phyloP scores from a whole-genome alignment of 2,329 filamentous ascomycete species.

The Claviceps africana region DNA sequence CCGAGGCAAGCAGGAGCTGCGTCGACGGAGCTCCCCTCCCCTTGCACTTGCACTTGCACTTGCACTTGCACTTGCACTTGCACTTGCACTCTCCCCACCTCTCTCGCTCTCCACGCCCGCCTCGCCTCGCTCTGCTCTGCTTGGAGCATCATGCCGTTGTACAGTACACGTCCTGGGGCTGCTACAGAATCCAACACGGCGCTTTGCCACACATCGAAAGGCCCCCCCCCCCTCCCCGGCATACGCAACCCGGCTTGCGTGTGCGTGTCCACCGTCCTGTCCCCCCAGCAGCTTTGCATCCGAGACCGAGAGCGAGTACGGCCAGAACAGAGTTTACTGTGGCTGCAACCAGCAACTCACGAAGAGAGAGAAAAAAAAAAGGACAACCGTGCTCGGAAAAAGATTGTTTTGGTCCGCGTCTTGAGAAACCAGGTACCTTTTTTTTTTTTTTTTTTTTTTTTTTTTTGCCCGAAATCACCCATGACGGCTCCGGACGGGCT shows the following conservation, averaged over 20 bases:
- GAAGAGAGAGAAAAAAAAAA: too few species aligned
- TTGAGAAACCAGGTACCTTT: not conserved
- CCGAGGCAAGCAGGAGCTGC: not conserved
- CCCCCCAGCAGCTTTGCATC: not conserved
- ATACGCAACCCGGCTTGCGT: not conserved
- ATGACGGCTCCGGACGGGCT: not conserved
- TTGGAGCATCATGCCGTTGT: too few species aligned
- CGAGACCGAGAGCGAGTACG: too few species aligned
- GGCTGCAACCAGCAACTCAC: not conserved
- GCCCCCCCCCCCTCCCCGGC: too few species aligned
- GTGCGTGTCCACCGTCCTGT: not conserved
- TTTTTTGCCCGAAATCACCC: not conserved
- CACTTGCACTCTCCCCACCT: too few species aligned
- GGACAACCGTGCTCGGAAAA: not conserved
- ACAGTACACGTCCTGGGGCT: not conserved
- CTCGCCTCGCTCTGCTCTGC: too few species aligned
- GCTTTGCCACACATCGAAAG: not conserved
- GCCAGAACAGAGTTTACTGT: not conserved
- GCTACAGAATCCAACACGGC: not conserved
- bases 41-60: too few species aligned
- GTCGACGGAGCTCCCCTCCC: not conserved
- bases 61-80: too few species aligned
- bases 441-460: too few species aligned
- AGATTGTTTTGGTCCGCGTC: not conserved
- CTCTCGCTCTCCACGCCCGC: too few species aligned